Evolutionary conservation across 805 yeast species (phyloP).

Genomic region (Lipomyces yamanashiensis): DNA sequence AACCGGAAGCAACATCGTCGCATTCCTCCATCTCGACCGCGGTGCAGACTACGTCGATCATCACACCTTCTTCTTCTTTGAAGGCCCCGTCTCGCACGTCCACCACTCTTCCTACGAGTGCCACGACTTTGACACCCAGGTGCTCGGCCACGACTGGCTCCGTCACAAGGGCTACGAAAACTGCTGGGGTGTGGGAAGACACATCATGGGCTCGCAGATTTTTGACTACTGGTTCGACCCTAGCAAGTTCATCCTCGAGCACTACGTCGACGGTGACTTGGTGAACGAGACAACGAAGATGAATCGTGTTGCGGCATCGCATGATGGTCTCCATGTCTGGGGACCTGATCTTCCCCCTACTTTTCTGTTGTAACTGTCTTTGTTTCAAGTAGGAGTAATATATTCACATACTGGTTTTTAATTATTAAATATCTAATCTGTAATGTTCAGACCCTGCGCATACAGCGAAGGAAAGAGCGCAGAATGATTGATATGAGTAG

Average conservation of each 20-base stretch:
- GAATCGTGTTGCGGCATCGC: background rate
- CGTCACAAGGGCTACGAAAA: conserved; percentile 11
- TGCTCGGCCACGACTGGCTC: conserved; percentile 11
- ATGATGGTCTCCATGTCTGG: conserved; percentile 9
- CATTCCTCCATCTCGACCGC: conserved; percentile 1
- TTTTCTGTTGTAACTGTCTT: too few species aligned
- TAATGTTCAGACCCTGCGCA: too few species aligned
- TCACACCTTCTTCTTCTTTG: conserved; percentile 3
- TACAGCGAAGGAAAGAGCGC: too few species aligned
- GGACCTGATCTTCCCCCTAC: background rate
- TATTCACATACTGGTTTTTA: too few species aligned
- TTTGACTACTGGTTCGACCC: conserved; percentile 10
- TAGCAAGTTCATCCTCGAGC: conserved; percentile 6
- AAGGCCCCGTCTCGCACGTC: conserved; percentile 9
- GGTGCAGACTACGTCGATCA: background rate
- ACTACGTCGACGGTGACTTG: conserved; percentile 7
- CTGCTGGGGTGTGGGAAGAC: conserved; percentile 5
- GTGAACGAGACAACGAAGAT: background rate
- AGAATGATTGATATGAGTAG: too few species aligned
- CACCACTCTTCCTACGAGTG: conserved; percentile 4
- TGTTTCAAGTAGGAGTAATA: too few species aligned
- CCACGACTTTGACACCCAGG: conserved; percentile 9
- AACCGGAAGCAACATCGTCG: background rate
- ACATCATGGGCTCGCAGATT: conserved; percentile 3
- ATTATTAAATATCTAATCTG: too few species aligned